phyloP scores from a whole-genome alignment of 129 eudicot genomes.

The Kitagawia praeruptora region DNA sequence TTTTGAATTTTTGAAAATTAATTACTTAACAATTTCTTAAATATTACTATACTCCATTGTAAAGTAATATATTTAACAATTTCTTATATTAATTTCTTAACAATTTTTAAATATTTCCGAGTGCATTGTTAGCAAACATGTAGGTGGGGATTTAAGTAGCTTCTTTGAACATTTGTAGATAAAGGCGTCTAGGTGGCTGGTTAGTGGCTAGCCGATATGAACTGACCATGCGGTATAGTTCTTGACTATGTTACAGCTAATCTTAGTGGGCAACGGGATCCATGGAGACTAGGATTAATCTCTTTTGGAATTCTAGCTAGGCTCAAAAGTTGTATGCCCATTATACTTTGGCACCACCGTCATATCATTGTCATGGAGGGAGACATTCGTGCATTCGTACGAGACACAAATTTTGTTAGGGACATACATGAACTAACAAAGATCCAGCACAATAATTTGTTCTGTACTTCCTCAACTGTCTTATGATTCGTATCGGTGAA shows the following conservation, averaged over 20 bases:
- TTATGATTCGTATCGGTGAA: too few species aligned
- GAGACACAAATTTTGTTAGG: neutral
- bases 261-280: neutral
- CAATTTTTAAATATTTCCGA: too few species aligned
- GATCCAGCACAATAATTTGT: neutral
- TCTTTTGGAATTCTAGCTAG: neutral
- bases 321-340: neutral
- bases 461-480: neutral
- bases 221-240: neutral
- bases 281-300: neutral
- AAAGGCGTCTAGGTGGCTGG: neutral
- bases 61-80: too few species aligned
- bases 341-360: neutral
- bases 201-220: neutral
- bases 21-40: too few species aligned
- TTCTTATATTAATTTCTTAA: too few species aligned
- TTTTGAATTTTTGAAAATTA: too few species aligned
- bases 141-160: neutral
- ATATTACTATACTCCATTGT: too few species aligned
- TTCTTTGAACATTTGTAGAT: neutral
- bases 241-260: constrained; percentile 5
- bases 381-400: neutral
- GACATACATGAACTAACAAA: neutral
- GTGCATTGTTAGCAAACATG: neutral
- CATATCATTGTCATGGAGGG: neutral